phyloP scores from a whole-genome alignment of 345 rosid species.

The Lepidium africanum region DNA sequence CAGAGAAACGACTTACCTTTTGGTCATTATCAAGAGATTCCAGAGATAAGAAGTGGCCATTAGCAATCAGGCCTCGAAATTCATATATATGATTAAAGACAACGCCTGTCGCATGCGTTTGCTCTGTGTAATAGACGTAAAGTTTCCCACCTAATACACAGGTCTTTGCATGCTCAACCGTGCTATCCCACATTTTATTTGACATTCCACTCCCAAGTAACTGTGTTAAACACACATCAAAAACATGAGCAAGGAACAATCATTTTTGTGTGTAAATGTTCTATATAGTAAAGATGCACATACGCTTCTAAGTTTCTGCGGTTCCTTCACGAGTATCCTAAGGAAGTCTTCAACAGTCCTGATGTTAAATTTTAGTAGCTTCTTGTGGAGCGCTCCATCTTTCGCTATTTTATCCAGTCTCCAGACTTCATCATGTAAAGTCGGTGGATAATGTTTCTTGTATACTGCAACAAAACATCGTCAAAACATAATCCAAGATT shows the following conservation, averaged over 20 bases:
- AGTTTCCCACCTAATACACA: slow-evolving; percentile 75
- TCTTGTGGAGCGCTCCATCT: slow-evolving; percentile 87
- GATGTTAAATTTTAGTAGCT: slow-evolving; percentile 47
- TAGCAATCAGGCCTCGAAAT: slow-evolving; percentile 58
- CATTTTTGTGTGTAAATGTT: neutral
- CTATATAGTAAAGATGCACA: slow-evolving; percentile 16
- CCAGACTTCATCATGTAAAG: slow-evolving; percentile 88
- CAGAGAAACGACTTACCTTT: slow-evolving; percentile 41
- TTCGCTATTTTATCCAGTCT: slow-evolving; percentile 86
- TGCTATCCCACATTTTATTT: slow-evolving; percentile 90
- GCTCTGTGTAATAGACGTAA: slow-evolving; percentile 58
- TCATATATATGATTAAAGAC: slow-evolving; percentile 79
- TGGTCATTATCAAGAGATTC: slow-evolving; percentile 65
- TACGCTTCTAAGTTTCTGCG: slow-evolving; percentile 67
- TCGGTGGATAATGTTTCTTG: slow-evolving; percentile 92
- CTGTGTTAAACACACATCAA: slow-evolving; percentile 33
- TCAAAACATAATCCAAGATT: neutral
- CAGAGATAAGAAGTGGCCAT: slow-evolving; percentile 56
- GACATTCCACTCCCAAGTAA: slow-evolving; percentile 96
- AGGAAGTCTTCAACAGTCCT: slow-evolving; percentile 80
- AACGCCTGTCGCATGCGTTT: slow-evolving; percentile 42
- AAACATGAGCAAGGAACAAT: neutral
- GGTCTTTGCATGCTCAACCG: slow-evolving; percentile 88
- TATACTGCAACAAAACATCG: slow-evolving; percentile 46
- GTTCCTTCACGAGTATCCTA: slow-evolving; percentile 53